Percentiles rank a stretch among this genome's conserved stretches.
Evolutionary conservation across 345 rosid genomes (phyloP).

Genomic region (Rhizophora mangle): DNA sequence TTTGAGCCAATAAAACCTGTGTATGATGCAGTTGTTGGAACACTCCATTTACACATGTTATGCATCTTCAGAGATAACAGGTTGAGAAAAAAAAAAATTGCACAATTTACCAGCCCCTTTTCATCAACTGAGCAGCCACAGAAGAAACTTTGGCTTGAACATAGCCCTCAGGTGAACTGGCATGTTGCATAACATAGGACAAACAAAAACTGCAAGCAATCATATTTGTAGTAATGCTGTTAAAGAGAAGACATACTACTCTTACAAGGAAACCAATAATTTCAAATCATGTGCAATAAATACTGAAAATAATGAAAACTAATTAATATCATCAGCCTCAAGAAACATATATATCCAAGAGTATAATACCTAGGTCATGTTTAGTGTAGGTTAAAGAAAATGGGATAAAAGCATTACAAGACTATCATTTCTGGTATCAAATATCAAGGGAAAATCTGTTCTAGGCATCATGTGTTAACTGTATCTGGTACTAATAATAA

Average conservation of each 20-base stretch:
- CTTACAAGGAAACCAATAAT: neutral
- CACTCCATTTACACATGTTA: neutral
- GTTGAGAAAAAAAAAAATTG: neutral
- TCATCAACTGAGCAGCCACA: conserved; percentile 92
- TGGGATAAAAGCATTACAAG: too few species aligned
- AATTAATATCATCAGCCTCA: neutral
- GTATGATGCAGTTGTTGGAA: neutral
- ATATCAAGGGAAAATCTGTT: too few species aligned
- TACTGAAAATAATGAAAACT: neutral
- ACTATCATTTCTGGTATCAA: too few species aligned
- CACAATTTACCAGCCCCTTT: conserved; percentile 89
- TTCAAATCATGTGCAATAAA: neutral
- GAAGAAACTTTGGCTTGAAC: conserved; percentile 89
- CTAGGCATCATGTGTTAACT: too few species aligned
- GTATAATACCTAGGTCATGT: too few species aligned
- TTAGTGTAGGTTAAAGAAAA: too few species aligned
- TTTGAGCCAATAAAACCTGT: neutral
- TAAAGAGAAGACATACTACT: neutral
- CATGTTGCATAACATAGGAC: conserved; percentile 74
- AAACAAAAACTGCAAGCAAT: conserved; percentile 72
- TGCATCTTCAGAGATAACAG: neutral
- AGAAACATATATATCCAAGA: neutral
- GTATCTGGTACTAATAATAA: too few species aligned
- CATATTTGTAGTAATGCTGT: neutral
- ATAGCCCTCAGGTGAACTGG: conserved; percentile 76